These are phyloP conservation scores for Piromyces finnis DNA, from an alignment of 192 early-diverging fungal genomes.

Conservation along the genomic window DNA sequence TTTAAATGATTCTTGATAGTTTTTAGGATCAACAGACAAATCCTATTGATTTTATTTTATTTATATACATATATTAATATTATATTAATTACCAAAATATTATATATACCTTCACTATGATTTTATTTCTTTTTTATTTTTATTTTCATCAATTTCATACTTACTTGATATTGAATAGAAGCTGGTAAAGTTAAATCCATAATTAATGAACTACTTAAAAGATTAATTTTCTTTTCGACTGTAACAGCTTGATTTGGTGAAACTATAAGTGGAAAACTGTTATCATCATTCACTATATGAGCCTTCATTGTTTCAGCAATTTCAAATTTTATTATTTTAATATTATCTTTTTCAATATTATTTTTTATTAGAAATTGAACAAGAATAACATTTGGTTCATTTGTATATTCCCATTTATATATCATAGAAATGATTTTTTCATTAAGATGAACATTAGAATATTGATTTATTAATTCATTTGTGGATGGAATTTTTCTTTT, in stretches of 20 bases:
- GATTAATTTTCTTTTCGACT: background rate
- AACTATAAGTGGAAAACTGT: background rate
- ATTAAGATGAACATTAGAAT: background rate
- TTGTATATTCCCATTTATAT: background rate
- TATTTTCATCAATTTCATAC: too few relatives aligned
- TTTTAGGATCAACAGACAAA: background rate
- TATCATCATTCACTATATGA: background rate
- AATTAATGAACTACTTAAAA: background rate
- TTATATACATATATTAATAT: too few relatives aligned
- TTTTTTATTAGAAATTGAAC: background rate
- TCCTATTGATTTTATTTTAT: background rate
- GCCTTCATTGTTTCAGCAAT: background rate
- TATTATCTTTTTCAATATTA: background rate
- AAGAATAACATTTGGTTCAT: background rate
- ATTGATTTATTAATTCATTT: background rate
- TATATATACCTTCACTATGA: too few relatives aligned
- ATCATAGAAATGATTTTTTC: background rate
- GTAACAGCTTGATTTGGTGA: background rate
- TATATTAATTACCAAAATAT: too few relatives aligned
- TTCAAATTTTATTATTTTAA: background rate
- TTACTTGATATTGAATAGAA: background rate
- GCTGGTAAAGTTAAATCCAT: background rate
- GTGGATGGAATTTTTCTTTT: background rate
- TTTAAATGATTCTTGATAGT: background rate
- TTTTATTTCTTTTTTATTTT: too few relatives aligned